Evolutionary conservation across 2,329 filamentous ascomycete genomes (phyloP).

Genomic region (Leptographium galeiforme): DNA sequence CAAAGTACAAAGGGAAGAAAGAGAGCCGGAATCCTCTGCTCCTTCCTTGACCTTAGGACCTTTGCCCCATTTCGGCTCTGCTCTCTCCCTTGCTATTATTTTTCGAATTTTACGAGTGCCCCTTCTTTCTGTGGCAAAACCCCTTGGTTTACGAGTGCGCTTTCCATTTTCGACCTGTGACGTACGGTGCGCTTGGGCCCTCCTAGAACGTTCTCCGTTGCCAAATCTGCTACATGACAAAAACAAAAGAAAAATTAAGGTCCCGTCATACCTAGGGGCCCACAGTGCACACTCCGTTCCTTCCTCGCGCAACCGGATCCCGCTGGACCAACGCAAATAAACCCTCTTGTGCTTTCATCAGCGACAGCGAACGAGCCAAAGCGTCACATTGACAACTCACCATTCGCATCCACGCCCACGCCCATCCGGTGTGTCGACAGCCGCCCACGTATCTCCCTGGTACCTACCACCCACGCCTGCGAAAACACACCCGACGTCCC

Average conservation of each 20-base stretch:
- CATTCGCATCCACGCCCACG: background rate
- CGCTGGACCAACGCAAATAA: background rate
- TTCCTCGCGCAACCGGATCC: background rate
- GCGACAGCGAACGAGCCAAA: background rate
- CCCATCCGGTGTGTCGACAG: background rate
- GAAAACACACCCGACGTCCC: background rate
- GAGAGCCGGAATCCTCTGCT: too few species aligned
- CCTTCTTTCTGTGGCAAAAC: too few species aligned
- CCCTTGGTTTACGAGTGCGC: background rate
- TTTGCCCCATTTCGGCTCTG: too few species aligned
- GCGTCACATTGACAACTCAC: constrained; percentile 10
- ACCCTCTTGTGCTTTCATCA: background rate
- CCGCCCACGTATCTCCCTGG: background rate
- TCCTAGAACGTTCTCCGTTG: background rate
- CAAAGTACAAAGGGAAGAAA: too few species aligned
- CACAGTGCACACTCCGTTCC: constrained; percentile 2
- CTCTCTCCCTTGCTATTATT: too few species aligned
- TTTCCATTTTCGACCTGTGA: background rate
- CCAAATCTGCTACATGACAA: too few species aligned
- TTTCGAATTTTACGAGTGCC: too few species aligned
- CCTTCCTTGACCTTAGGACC: too few species aligned
- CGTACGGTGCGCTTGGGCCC: background rate
- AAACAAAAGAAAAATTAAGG: constrained; percentile 3
- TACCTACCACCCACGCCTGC: background rate
- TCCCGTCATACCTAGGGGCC: constrained; percentile 4